Percentiles rank a stretch among this genome's conserved stretches.
These are phyloP conservation scores for Alternaria ventricosa DNA, from an alignment of 2,329 filamentous ascomycete species.

Conservation along the genomic window DNA sequence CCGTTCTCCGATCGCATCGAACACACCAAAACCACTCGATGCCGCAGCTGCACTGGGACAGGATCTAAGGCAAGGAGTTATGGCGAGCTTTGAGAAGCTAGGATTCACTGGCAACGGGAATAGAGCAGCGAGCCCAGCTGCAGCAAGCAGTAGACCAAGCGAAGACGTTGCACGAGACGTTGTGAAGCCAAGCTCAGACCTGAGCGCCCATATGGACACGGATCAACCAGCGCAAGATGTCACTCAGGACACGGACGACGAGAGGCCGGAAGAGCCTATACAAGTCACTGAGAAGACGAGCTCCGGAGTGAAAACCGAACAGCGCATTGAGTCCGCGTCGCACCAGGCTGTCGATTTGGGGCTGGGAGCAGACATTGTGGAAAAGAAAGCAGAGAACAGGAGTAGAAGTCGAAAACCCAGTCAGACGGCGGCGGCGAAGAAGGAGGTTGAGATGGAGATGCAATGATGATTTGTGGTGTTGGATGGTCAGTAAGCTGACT, in stretches of 20 bases:
- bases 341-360: background rate
- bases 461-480: constrained; percentile 22
- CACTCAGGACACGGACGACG: background rate
- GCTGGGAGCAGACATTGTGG: constrained; percentile 10
- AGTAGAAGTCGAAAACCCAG: constrained; percentile 26
- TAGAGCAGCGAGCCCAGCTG: constrained; percentile 24
- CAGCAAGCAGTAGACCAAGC: constrained; percentile 16
- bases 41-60: constrained; percentile 37
- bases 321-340: background rate
- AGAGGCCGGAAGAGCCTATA: background rate
- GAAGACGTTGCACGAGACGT: constrained; percentile 15
- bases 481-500: background rate
- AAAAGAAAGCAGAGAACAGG: constrained; percentile 18
- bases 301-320: background rate
- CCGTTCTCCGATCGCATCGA: constrained; percentile 9
- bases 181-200: constrained; percentile 15
- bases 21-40: constrained; percentile 28
- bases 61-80: constrained; percentile 39
- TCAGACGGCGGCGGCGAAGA: constrained; percentile 23
- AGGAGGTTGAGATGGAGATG: constrained; percentile 47
- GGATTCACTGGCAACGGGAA: constrained; percentile 27
- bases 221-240: background rate
- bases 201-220: background rate
- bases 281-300: background rate
- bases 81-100: constrained; percentile 40